These are phyloP conservation scores for Myriosclerotinia curreyana DNA, from an alignment of 2,329 filamentous ascomycete genomes.

Conservation along the genomic window DNA sequence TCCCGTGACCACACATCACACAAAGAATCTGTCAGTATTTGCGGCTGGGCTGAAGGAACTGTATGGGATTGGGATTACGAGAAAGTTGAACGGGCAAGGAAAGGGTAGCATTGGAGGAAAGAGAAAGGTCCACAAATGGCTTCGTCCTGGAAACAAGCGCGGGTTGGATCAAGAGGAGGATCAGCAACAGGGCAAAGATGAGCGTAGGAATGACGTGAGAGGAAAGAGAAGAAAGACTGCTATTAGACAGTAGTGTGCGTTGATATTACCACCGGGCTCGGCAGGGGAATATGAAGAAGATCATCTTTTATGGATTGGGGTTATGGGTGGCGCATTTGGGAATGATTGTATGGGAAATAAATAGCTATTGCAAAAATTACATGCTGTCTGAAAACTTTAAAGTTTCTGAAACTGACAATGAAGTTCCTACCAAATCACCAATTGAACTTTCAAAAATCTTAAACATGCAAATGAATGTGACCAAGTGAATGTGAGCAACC, in stretches of 20 bases:
- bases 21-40: not conserved
- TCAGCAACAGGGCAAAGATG: not conserved
- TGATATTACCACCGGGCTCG: not conserved
- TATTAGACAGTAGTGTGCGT: not conserved
- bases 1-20: rapidly evolving
- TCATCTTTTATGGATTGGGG: not conserved
- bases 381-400: not conserved
- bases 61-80: not conserved
- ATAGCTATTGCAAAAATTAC: not conserved
- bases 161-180: not conserved
- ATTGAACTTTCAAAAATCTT: not conserved
- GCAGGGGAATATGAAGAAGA: not conserved
- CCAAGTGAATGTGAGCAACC: too few relatives aligned
- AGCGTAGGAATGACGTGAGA: too few relatives aligned
- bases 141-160: too few relatives aligned
- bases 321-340: too few relatives aligned
- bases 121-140: too few relatives aligned
- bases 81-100: not conserved
- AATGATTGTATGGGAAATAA: not conserved
- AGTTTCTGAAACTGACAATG: not conserved
- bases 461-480: not conserved
- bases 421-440: not conserved
- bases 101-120: not conserved
- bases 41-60: not conserved
- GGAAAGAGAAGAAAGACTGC: not conserved